Percentiles rank a stretch among this genome's conserved stretches.
Conservation (phyloP, 1,284 basidiomycete genomes). For the Paramarasmius palmivorus region DNA sequence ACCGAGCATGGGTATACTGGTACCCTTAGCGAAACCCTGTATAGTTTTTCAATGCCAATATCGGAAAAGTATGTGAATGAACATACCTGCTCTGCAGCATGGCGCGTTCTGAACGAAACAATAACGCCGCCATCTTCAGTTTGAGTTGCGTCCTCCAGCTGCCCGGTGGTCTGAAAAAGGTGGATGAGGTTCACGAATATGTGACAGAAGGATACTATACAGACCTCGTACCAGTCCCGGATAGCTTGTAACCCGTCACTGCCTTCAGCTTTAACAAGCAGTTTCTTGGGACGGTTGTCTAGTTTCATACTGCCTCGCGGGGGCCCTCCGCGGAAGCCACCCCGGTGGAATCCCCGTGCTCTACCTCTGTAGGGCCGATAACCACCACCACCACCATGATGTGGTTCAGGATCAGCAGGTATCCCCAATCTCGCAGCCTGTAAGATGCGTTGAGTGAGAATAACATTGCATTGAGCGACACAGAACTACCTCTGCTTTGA, state of each 20-base stretch:
- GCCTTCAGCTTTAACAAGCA: conserved; percentile 72
- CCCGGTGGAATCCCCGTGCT: conserved; percentile 59
- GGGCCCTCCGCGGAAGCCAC: conserved; percentile 63
- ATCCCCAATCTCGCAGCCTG: conserved; percentile 84
- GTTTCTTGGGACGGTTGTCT: conserved; percentile 86
- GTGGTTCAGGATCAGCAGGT: conserved; percentile 42
- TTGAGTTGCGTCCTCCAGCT: conserved; percentile 61
- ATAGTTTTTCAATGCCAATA: conserved; percentile 6
- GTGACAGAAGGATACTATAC: conserved; percentile 21
- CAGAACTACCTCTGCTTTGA: conserved; percentile 76
- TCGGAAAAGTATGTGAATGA: conserved; percentile 10
- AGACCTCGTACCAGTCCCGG: conserved; percentile 82
- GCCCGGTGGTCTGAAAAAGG: conserved; percentile 55
- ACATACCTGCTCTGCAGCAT: conserved; percentile 72
- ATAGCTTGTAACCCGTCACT: conserved; percentile 60
- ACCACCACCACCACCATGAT: conserved; percentile 38
- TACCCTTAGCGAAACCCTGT: conserved; percentile 69
- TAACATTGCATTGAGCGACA: conserved; percentile 9
- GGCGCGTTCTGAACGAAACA: conserved; percentile 67
- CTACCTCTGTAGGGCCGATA: conserved; percentile 74
- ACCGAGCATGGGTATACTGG: conserved; percentile 62
- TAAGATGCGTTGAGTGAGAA: background rate
- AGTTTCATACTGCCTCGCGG: conserved; percentile 78
- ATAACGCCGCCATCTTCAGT: conserved; percentile 56
- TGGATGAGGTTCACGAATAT: conserved; percentile 14